A percentile compares a stretch with the other conserved stretches of the same genome.
These are phyloP conservation scores for Exophiala oligosperma DNA, from an alignment of 2,329 filamentous ascomycete genomes.

Conservation along the genomic window DNA sequence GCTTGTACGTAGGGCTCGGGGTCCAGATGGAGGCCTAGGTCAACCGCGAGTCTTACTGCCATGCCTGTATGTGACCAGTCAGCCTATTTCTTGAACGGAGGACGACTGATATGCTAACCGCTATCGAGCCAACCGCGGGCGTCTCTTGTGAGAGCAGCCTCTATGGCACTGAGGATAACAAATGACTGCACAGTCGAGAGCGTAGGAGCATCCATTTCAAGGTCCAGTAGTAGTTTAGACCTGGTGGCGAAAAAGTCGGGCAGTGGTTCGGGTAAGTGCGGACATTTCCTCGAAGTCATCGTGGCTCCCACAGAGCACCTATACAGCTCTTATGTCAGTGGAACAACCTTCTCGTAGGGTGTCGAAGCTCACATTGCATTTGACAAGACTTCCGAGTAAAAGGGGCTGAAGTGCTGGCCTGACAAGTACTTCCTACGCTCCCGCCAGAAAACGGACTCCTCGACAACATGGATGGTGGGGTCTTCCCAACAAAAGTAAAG, in stretches of 20 bases:
- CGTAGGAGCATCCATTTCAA: conserved; percentile 29
- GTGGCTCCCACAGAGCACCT: conserved; percentile 19
- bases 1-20: conserved; percentile 17
- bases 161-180: conserved; percentile 27
- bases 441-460: conserved; percentile 20
- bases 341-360: neutral
- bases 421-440: conserved; percentile 13
- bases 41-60: conserved; percentile 26
- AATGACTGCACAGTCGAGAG: conserved; percentile 30
- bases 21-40: conserved; percentile 22
- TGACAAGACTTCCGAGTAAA: conserved; percentile 21
- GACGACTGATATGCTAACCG: conserved; percentile 16
- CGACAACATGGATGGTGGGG: conserved; percentile 26
- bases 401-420: conserved; percentile 5
- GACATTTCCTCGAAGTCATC: conserved; percentile 8
- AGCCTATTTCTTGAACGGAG: neutral
- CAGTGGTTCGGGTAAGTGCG: conserved; percentile 17
- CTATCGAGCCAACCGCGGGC: conserved; percentile 31
- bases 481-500: conserved; percentile 30
- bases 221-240: conserved; percentile 28
- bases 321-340: no score
- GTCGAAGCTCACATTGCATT: conserved; percentile 19
- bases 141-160: conserved; percentile 28
- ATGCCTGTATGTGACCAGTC: conserved; percentile 12
- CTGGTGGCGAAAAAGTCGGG: conserved; percentile 29